These are phyloP conservation scores for Pichia sp. DNA, from an alignment of 1,139 yeast species.

Conservation along the genomic window DNA sequence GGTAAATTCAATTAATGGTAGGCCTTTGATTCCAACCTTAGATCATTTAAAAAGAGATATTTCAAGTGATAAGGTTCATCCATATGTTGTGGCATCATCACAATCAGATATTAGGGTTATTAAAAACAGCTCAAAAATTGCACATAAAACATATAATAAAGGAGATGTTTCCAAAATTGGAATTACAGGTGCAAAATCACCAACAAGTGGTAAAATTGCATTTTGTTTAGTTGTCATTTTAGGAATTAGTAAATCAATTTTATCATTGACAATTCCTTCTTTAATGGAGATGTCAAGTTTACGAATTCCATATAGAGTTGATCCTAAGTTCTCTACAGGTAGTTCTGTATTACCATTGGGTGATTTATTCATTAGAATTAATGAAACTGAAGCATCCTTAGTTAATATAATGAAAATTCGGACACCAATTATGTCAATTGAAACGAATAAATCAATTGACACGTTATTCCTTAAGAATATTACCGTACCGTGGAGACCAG, in stretches of 20 bases:
- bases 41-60: slow-evolving; percentile 40
- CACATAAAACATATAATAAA: slow-evolving; percentile 46
- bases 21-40: slow-evolving; percentile 57
- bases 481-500: slow-evolving; percentile 72
- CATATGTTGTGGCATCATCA: slow-evolving; percentile 53
- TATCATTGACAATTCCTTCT: slow-evolving; percentile 46
- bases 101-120: slow-evolving; percentile 58
- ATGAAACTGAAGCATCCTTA: slow-evolving; percentile 50
- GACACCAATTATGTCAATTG: slow-evolving; percentile 29
- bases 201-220: slow-evolving; percentile 23
- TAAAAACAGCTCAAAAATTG: slow-evolving; percentile 51
- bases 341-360: slow-evolving; percentile 62
- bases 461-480: slow-evolving; percentile 53
- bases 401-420: slow-evolving; percentile 37
- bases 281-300: slow-evolving; percentile 40
- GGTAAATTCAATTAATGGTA: slow-evolving; percentile 51
- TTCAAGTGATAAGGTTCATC: slow-evolving; percentile 35
- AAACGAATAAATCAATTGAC: slow-evolving; percentile 33
- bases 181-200: slow-evolving; percentile 37
- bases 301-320: slow-evolving; percentile 36
- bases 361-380: slow-evolving; percentile 58
- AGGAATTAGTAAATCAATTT: slow-evolving; percentile 34
- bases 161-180: slow-evolving; percentile 53
- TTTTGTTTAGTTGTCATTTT: slow-evolving; percentile 26
- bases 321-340: slow-evolving; percentile 35